A percentile compares a stretch with the other conserved stretches of the same genome.
Evolutionary conservation across 305 asterid species (phyloP).

Genomic region (Plantago coronopus): DNA sequence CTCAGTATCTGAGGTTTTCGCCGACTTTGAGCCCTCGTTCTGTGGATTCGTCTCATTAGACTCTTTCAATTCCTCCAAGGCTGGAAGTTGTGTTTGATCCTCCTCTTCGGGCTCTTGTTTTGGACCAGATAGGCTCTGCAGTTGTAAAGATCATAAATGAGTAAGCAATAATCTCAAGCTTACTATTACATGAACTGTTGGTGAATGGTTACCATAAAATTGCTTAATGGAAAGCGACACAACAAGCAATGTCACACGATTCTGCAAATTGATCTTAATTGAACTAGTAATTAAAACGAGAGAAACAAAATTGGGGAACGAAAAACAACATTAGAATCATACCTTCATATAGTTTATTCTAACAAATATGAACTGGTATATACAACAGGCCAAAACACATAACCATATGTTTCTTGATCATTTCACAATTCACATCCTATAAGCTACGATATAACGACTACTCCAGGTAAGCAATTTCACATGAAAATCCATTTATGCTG

Average conservation of each 20-base stretch:
- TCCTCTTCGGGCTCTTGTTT: slow-evolving; percentile 32
- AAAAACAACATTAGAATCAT: too few species aligned
- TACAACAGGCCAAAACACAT: too few species aligned
- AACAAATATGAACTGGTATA: too few species aligned
- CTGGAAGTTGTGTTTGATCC: slow-evolving; percentile 28
- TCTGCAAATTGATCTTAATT: neutral
- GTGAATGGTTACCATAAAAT: neutral
- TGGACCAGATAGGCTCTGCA: slow-evolving; percentile 37
- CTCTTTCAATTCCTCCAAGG: slow-evolving; percentile 36
- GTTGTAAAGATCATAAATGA: slow-evolving; percentile 20
- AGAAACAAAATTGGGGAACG: too few species aligned
- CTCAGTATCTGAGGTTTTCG: slow-evolving; percentile 28
- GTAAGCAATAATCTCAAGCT: slow-evolving; percentile 14
- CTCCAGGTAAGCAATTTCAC: too few species aligned
- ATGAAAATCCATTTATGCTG: too few species aligned
- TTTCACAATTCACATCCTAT: too few species aligned
- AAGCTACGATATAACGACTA: too few species aligned
- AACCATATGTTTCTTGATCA: too few species aligned
- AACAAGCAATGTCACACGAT: too few species aligned
- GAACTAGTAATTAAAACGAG: too few species aligned
- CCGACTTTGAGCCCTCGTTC: slow-evolving; percentile 32
- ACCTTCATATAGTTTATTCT: too few species aligned
- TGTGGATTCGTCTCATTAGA: slow-evolving; percentile 23
- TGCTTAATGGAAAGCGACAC: neutral
- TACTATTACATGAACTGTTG: neutral